These are phyloP conservation scores for Pseudofabraea citricarpa DNA, from an alignment of 2,329 filamentous ascomycete genomes.

Conservation along the genomic window DNA sequence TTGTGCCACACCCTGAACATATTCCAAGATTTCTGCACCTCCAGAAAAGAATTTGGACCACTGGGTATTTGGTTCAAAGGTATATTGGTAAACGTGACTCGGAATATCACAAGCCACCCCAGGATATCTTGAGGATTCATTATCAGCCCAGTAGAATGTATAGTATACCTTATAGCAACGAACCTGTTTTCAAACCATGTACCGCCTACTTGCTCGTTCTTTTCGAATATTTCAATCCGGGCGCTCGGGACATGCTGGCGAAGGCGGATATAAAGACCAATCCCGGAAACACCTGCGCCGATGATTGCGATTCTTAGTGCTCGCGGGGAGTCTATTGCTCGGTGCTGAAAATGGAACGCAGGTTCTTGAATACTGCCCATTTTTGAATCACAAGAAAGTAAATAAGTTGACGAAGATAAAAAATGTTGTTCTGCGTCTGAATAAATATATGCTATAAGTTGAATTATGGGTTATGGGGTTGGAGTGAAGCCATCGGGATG, in stretches of 20 bases:
- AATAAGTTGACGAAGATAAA: neutral
- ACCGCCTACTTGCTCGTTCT: conserved; percentile 44
- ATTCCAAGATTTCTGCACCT: conserved; percentile 51
- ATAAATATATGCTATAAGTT: no score
- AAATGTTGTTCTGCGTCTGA: no score
- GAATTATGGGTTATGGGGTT: neutral
- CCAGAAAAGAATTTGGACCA: conserved; percentile 53
- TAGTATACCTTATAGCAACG: no score
- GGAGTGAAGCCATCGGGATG: no score
- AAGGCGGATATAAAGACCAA: conserved; percentile 7
- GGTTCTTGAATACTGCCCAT: conserved; percentile 1
- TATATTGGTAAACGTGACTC: conserved; percentile 48
- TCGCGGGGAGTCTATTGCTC: neutral
- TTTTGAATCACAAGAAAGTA: neutral
- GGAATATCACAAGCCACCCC: conserved; percentile 48
- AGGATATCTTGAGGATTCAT: conserved; percentile 46
- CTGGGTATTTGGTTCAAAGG: conserved; percentile 50
- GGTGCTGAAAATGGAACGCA: conserved; percentile 1
- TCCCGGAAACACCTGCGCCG: conserved; percentile 30
- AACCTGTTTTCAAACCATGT: conserved; percentile 46
- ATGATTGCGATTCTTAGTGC: neutral
- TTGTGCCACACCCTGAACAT: conserved; percentile 44
- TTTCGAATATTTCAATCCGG: conserved; percentile 40
- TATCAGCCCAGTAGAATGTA: no score
- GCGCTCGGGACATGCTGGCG: conserved; percentile 25